Base-by-base conservation (phyloP, 176 grass and related monocot species). In the Zea luxurians region DNA sequence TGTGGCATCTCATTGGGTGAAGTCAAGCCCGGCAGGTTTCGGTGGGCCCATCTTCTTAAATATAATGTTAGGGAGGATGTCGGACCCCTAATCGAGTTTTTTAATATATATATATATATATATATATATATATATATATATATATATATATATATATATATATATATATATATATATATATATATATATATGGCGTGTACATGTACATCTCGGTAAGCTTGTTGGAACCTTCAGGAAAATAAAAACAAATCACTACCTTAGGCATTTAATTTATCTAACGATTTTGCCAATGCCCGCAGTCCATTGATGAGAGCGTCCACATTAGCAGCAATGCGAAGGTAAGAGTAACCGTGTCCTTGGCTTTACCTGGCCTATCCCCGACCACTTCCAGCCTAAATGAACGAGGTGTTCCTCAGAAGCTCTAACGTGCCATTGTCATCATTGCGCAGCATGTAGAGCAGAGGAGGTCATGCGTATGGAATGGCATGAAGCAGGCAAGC, bases 401-500 rank as follows among this genome's bases (percentile, higher is more conserved):
- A 76, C 11, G 10, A 77, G 42, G 4, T 57, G 15, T 4, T 7
- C 46, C 79, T 49, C 15, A 17, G 44, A 69, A 12, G n/a, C 65
- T 35, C 60, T 81, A 42, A 84, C 8, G 5, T 0, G 13, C 21
- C 12, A 3, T 54, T 12, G 8, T 49, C 8, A 1, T 66, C 37
- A 2, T 48, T 13, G 64, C 60, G 47, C 89, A 96, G 93, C 91
- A 86, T 36, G 27, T 82, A 64, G 90, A 71, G 2, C 79, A 86
- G 80, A 75, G 82, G 61, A 85, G 63, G 50, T 85, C 88, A 1
- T 97, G 93, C 78, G 67, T 86, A 72, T 97, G 93, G 93, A 97
- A 97, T 7, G 90, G 90, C 72, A 92, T 90, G 85, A n/a, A n/a
- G n/a, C n/a, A n/a, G n/a, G n/a, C n/a, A 97, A 92, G 85, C 78